Conservation (phyloP, 148 eudicot genomes). For the Simmondsia chinensis region DNA sequence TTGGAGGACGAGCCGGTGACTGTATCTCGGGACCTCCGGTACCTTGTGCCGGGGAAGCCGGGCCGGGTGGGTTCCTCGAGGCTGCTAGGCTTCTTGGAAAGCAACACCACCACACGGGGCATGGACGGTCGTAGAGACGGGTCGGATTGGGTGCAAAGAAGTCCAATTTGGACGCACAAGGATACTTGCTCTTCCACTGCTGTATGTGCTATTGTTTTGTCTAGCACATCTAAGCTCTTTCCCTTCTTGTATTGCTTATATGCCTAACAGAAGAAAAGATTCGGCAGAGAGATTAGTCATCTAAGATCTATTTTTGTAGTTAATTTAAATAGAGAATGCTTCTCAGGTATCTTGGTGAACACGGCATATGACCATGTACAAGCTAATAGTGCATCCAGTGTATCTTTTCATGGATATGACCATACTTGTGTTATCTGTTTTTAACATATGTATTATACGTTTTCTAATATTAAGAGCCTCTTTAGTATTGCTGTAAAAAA, state of each 20-base stretch:
- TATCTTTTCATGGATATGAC: no score
- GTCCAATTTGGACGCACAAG: slow-evolving; percentile 48
- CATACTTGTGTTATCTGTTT: no score
- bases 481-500: no score
- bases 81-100: slow-evolving; percentile 49
- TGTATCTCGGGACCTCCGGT: slow-evolving; percentile 29
- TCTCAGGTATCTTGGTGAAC: neutral
- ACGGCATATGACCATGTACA: no score
- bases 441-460: no score
- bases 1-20: slow-evolving; percentile 29
- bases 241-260: slow-evolving; percentile 54
- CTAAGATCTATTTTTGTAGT: neutral
- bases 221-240: slow-evolving; percentile 54
- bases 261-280: slow-evolving; percentile 34
- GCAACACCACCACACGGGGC: slow-evolving; percentile 50
- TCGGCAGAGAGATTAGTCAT: neutral
- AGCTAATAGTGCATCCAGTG: no score
- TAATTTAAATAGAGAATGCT: neutral
- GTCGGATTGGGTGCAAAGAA: slow-evolving; percentile 72
- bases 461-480: no score
- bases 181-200: slow-evolving; percentile 54
- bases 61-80: slow-evolving; percentile 73
- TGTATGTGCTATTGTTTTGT: slow-evolving; percentile 43
- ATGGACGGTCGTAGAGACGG: slow-evolving; percentile 59
- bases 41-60: slow-evolving; percentile 48